These are phyloP conservation scores for Parathielavia appendiculata DNA, from an alignment of 495 filamentous ascomycete genomes.

Conservation along the genomic window DNA sequence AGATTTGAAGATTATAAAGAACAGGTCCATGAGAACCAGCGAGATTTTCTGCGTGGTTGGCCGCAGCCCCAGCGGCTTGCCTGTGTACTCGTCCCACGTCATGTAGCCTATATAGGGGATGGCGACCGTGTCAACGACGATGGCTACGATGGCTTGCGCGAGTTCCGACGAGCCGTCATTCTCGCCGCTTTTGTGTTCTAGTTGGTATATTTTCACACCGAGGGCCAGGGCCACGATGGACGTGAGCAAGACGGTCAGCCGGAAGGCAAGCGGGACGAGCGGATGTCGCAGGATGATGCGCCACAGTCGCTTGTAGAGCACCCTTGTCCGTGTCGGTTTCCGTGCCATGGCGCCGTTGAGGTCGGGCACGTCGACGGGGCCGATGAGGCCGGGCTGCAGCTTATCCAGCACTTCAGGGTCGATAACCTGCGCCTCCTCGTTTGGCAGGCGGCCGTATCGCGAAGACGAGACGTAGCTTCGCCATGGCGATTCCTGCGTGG, in stretches of 20 bases:
- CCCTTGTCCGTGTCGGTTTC: conserved; percentile 20
- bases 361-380: conserved; percentile 25
- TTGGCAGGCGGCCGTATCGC: conserved; percentile 42
- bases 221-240: conserved; percentile 78
- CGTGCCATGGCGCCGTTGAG: conserved; percentile 17
- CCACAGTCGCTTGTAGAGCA: conserved; percentile 42
- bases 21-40: conserved; percentile 81
- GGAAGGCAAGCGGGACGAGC: conserved; percentile 77
- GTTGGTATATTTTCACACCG: conserved; percentile 65
- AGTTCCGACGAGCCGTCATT: conserved; percentile 45
- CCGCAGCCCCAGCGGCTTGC: conserved; percentile 84
- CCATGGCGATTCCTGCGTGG: conserved; percentile 42
- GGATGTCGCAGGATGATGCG: conserved; percentile 65
- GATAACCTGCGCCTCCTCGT: conserved; percentile 44
- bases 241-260: conserved; percentile 75
- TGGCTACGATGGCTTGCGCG: conserved; percentile 80
- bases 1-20: conserved; percentile 95
- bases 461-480: conserved; percentile 46
- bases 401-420: conserved; percentile 39
- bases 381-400: conserved; percentile 48
- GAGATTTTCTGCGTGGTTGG: conserved; percentile 76
- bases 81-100: conserved; percentile 92
- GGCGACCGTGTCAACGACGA: conserved; percentile 83
- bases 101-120: conserved; percentile 88
- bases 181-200: conserved; percentile 40